Base-by-base conservation (phyloP, 495 filamentous ascomycete species). In the Saxispiralis lemnorum region DNA sequence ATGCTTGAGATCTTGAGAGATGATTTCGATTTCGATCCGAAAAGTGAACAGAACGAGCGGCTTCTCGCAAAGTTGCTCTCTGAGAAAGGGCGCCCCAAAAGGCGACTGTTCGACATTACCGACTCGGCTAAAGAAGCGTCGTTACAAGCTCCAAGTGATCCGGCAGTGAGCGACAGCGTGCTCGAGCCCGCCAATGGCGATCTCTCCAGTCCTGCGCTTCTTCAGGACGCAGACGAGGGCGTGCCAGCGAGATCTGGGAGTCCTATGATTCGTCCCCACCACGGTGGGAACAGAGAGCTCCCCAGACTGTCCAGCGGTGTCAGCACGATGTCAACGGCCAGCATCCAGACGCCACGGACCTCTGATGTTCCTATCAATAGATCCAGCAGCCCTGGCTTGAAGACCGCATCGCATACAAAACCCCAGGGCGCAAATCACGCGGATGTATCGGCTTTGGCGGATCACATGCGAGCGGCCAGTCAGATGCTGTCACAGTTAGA, bases 401-500 rank as follows among this genome's bases (percentile, higher is more conserved):
- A 69, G 32, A 3, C 36, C 1, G 38, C 46, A 14, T 40, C 40
- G 12, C 36, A 45, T 18, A 13, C 35, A 1, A 72, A 67, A 45
- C 31, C 55, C 7, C 47, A 53, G 32, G 47, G 37, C 31, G 44
- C 51, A 35, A 78, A 81, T 39, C 71, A 73, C 41, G 72, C 77
- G 0, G 80, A 84, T 50, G 70, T 83, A 43, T 81, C 79, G 1
- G 80, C 79, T 17, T 59, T 84, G 43, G 79, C 79, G 7, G 79
- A 78, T 10, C 79, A 84, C 59, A 84, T 84, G 79, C 69, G 79
- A 20, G 81, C 78, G 9, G 79, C 79, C 3, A 78, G 79, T 15
- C 77, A 82, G 58, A 84, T 84, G 79, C 57, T 84, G 17, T 77
- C 79, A 12, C 79, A 84, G 54, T 68, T 84, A 32, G 79, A 83